Evolutionary conservation across 192 early-diverging fungal genomes (phyloP), one percentile per base, ranked within the genome.

Genomic region (Backusella sp.): DNA sequence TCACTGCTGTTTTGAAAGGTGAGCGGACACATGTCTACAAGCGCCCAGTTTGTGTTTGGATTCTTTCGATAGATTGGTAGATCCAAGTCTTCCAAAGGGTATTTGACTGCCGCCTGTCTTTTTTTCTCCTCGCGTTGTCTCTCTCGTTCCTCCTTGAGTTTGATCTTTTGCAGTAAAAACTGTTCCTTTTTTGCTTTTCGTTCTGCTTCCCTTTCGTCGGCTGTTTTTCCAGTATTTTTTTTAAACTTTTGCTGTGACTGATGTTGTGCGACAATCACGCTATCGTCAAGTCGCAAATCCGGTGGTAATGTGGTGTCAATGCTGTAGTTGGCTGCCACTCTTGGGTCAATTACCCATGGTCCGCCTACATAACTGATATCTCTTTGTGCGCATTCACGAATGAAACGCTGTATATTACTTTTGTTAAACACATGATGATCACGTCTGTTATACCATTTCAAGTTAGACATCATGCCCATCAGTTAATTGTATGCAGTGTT

Each of bases 31-130:
- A 81, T 74, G 46, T 81, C 80, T 19, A 77, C 42, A 32, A 81
- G 44, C 5, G 66, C 35, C 80, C 80, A 81, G n/a, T 74, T 74
- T 35, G 69, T 52, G 21, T 77, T 77, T 9, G 80, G 80, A 72
- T 81, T 76, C 42, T 76, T 81, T 21, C 80, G 62, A 71, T 81
- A 81, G 23, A 81, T 81, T 4, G 80, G 83, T 39, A 94, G 80
- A 36, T 94, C 94, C 59, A 94, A 76, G 83, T 98, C 96, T 67
- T 98, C 95, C 4, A 94, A 90, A 4, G 96, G 96, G 73, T 92
- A 94, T 76, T 90, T 91, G 59, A 93, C 83, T n/a, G 81, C 71
- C n/a, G 72, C 62, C 66, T 84, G 87, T 26, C 73, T 68, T 12
- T 42, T 78, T 44, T 41, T 78, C 79, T 76, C 81, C 49, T 79